Evolutionary conservation across 78 protist genomes (phyloP).

Genomic region (Reticulomyxa filosa): DNA sequence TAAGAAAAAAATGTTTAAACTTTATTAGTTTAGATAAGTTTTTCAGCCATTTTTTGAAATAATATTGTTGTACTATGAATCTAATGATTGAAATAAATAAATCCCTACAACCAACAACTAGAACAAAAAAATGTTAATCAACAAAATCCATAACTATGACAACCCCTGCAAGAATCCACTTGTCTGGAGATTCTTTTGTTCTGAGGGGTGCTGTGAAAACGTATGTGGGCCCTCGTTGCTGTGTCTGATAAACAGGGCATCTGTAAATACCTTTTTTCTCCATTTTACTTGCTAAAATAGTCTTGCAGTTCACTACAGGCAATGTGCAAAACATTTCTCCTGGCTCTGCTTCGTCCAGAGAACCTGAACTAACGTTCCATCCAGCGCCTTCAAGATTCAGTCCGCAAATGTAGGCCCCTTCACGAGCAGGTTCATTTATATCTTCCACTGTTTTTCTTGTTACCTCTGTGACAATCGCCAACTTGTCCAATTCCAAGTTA

Average conservation of each 20-base stretch:
- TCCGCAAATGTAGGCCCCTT: conserved; percentile 56
- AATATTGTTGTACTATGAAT: too few species aligned
- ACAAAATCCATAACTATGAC: conserved; percentile 32
- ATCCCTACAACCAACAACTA: too few species aligned
- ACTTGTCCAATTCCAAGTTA: conserved; percentile 23
- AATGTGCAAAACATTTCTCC: conserved; percentile 32
- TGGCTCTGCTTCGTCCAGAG: conserved; percentile 28
- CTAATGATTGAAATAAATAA: too few species aligned
- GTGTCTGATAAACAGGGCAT: conserved; percentile 52
- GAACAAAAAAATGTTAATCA: too few species aligned
- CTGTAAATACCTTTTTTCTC: conserved; percentile 2
- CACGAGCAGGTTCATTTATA: conserved; percentile 20
- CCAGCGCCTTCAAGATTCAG: conserved; percentile 53
- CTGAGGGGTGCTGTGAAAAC: conserved; percentile 32
- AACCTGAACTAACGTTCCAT: conserved; percentile 33
- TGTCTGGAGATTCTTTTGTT: conserved; percentile 13
- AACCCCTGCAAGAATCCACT: conserved; percentile 55
- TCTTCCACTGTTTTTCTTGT: conserved; percentile 31
- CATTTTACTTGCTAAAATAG: neutral
- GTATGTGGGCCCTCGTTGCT: conserved; percentile 34
- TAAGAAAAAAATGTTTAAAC: too few species aligned
- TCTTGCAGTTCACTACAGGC: conserved; percentile 33
- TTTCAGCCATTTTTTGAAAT: too few species aligned
- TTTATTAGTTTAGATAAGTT: too few species aligned
- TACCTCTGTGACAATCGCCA: conserved; percentile 34